Conservation (phyloP, 1,284 basidiomycete species). For the Cryptococcus wingfieldii region DNA sequence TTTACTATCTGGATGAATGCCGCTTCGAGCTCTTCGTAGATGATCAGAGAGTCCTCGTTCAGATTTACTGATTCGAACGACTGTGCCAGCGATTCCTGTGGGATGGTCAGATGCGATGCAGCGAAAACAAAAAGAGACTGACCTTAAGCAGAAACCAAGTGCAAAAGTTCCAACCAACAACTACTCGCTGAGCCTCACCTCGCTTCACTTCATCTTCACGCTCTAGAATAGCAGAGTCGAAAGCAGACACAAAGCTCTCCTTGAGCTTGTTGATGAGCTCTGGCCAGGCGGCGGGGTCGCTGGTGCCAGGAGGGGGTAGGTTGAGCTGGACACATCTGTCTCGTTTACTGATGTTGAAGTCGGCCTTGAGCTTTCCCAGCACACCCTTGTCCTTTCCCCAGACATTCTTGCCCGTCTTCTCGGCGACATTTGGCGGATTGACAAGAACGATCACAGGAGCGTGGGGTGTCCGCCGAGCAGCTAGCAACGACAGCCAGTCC, state of each 20-base stretch:
- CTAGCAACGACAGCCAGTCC: conserved; percentile 74
- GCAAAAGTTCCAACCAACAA: conserved; percentile 96
- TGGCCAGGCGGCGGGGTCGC: conserved; percentile 77
- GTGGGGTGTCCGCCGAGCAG: conserved; percentile 64
- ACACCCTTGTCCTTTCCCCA: conserved; percentile 54
- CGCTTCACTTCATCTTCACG: conserved; percentile 83
- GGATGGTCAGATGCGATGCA: conserved; percentile 1
- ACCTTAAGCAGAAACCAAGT: conserved; percentile 94
- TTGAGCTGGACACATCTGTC: conserved; percentile 80
- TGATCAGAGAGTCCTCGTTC: conserved; percentile 78
- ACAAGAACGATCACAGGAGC: conserved; percentile 88
- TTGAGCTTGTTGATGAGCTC: conserved; percentile 86
- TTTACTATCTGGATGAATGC: conserved; percentile 68
- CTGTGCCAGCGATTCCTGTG: conserved; percentile 83
- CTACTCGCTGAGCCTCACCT: conserved; percentile 76
- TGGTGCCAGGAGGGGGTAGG: conserved; percentile 26
- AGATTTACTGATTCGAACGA: conserved; percentile 89
- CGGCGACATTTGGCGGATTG: conserved; percentile 53
- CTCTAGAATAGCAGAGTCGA: conserved; percentile 70
- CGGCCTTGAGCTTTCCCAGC: conserved; percentile 83
- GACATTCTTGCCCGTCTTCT: conserved; percentile 53
- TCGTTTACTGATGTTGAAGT: conserved; percentile 85
- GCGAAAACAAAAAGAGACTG: conserved; percentile 2
- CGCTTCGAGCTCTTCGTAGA: conserved; percentile 87
- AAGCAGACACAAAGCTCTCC: conserved; percentile 74